Conservation (phyloP, 2,329 filamentous ascomycete genomes). For the Parastagonospora avenae region DNA sequence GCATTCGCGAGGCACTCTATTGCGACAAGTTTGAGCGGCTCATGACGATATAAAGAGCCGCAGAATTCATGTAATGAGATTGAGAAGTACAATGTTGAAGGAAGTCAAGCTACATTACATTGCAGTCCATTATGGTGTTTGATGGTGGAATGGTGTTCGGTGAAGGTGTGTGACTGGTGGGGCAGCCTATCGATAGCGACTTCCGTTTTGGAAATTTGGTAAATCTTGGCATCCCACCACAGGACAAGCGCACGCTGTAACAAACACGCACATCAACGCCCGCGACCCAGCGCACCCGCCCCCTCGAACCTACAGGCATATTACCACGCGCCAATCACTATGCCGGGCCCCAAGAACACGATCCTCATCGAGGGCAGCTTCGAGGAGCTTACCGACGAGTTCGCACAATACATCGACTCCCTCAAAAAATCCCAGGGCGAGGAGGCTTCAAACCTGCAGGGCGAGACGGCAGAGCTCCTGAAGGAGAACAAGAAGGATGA, state of each 20-base stretch:
- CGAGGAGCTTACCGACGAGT: conserved; percentile 89
- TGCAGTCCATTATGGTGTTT: background rate
- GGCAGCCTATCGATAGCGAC: conserved; percentile 7
- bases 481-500: conserved; percentile 75
- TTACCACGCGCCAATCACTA: conserved; percentile 42
- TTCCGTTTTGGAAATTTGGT: conserved; percentile 25
- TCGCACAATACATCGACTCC: conserved; percentile 90
- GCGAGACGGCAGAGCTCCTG: conserved; percentile 73
- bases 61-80: no score
- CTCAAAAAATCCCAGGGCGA: conserved; percentile 69
- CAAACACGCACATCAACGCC: conserved; percentile 31
- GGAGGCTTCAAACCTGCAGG: conserved; percentile 58
- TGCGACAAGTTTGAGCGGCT: no score
- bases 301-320: conserved; percentile 27
- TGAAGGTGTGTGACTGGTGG: background rate
- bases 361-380: conserved; percentile 87
- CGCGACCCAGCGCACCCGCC: conserved; percentile 18
- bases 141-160: background rate
- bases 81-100: no score
- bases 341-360: conserved; percentile 66
- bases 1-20: no score
- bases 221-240: conserved; percentile 40
- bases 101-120: no score
- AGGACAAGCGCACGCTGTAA: conserved; percentile 18
- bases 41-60: no score